Base-by-base conservation (phyloP, 495 filamentous ascomycete genomes). In the Aspergillus cristatus region DNA sequence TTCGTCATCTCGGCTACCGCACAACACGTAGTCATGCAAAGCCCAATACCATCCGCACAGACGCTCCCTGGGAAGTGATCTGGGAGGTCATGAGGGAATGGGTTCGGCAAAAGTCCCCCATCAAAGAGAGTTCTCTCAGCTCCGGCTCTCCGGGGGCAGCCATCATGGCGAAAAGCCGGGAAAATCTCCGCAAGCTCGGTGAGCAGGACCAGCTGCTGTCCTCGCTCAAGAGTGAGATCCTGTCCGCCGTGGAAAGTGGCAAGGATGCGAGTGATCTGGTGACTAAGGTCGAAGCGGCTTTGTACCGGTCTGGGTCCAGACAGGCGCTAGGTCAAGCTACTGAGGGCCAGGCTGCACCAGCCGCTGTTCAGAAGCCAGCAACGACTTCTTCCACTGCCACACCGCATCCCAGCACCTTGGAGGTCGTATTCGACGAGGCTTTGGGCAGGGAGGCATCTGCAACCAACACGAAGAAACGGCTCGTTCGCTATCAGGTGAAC, bases 61-160 rank as follows among this genome's bases (percentile, higher is more conserved):
- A 94, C 58, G 91, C 91, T 8, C 81, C 86, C 0, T 96, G 88
- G 87, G 65, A 61, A 2, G 74, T 86, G 2, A 71, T 97, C 30
- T 97, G 91, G 91, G 82, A 95, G 45, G 70, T 97, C 20, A 94
- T 97, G 79, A 71, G 84, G 24, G 84, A 93, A 62, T 98, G 90
- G 90, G 68, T 78, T 2, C 69, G 79, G 28, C 88, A 91, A 46
- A 81, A 78, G 40, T 60, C 69, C 0, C 86, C 86, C 0, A 63
- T 90, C 32, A 93, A 82, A 45, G 72, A 79, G 32, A 70, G 67
- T 1, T 69, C 76, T 3, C 57, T 94, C n/a, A 79, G 72, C 40
- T 65, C 76, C 24, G 74, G 74, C 14, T 83, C 63, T n/a, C 58
- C 84, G 0, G 90, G 79, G 6, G 84, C 76, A 29, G 73, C 55